Base-by-base conservation (phyloP, 2,329 filamentous ascomycete species). In the Clonostachys byssicola region DNA sequence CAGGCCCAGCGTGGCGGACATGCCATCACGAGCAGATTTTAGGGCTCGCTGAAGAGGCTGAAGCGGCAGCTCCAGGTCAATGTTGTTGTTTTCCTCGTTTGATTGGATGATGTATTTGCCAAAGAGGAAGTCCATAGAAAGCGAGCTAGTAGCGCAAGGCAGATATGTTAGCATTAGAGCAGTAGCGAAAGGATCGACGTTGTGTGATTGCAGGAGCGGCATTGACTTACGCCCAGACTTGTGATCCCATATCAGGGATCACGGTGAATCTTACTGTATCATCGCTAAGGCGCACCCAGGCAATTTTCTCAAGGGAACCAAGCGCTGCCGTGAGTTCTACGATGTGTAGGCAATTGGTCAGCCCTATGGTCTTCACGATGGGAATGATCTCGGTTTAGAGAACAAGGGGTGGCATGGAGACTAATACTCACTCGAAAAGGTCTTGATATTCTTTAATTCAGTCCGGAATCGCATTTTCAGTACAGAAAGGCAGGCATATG, bases 21-120 rank as follows among this genome's bases (percentile, higher is more conserved):
- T 83, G 57, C 89, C 89, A 61, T 89, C 86, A 46, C 88, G 74
- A 41, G 92, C 92, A 35, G 92, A 96, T 59, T 86, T 90, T 49
- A 99, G 83, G n/a, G 94, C 94, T 50, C 92, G 86, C 59, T 94
- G 89, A 18, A 99, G 82, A 3, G 89, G 86, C 13, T 82, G 80
- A n/a, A 97, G 83, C 23, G 94, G 91, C 2, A 99, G 81, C 70
- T 99, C 94, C 53, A 99, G 85, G 68, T 99, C 96, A 70, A 99
- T 96, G 46, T 91, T 89, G 68, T 96, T 96, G 65, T 83, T 77
- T 38, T 74, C 74, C 43, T 91, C 86, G 44, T 88, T 88, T 44
- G 92, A 96, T 64, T 96, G 87, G 55, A 97, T 85, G 46, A 83
- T 81, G 71, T 95, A 96, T 54, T 77, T 75, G 62, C 91, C 80